Evolutionary conservation across 2,329 filamentous ascomycete genomes (phyloP), one percentile per base, ranked within the genome.

Genomic region (Thyridium curvatum): DNA sequence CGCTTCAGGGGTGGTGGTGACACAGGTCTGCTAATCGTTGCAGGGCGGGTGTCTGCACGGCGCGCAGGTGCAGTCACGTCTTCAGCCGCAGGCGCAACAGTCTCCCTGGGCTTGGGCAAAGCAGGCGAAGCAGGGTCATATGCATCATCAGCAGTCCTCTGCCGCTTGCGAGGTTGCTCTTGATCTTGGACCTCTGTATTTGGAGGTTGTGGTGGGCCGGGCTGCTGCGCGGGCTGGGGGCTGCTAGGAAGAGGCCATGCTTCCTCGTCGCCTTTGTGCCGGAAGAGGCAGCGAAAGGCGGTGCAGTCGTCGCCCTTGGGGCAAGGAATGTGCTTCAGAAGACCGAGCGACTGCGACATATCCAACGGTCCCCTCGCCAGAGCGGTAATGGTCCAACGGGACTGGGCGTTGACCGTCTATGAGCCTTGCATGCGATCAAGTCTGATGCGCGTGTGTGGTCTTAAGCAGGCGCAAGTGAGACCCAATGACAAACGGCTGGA

Each of bases 261-360:
- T 30, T 33, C 30, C 12, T 40, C 34, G 29, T 44, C 42, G 4
- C 16, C 30, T 3, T 32, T 35, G 32, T 52, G 50, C 7, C 45
- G 35, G 32, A 52, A 52, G n/a, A 52, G 41, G 17, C 50, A 52
- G n/a, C 41, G 44, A 12, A 43, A 35, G 3, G 42, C 14, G 3
- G 46, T 48, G 41, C 50, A 52, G 8, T 40, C 40, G 16, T 45
- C 42, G 15, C 48, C 50, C 3, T 41, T 42, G 14, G 50, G 50
- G 15, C 50, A 52, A 14, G 47, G 41, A 12, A 52, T 52, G 37
- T 52, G 50, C 37, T 47, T 51, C 33, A 52, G 37, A 4, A 52
- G 14, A 16, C 14, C 32, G 8, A 32, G 15, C 13, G 30, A 16
- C 30, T 26, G 21, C 21, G 21, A 26, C 21, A 26, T 26, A 10